Evolutionary conservation across 1,139 yeast genomes (phyloP).

Genomic region (Candida pseudoviswanathii): DNA sequence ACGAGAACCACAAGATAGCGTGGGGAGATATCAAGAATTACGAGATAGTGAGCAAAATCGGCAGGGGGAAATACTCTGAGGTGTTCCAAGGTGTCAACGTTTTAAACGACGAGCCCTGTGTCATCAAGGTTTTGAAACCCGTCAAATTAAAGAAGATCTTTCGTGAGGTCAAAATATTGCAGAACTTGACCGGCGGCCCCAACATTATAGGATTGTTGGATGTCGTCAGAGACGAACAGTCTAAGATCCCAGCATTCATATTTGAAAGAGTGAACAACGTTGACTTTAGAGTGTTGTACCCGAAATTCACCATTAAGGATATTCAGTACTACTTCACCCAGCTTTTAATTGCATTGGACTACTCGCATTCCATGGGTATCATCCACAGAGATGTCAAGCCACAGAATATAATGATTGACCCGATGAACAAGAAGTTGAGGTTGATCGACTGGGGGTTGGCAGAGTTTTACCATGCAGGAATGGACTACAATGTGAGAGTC

Average conservation of each 20-base stretch:
- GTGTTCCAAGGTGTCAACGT: conserved; percentile 76
- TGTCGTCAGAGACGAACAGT: conserved; percentile 73
- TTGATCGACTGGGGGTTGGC: conserved; percentile 87
- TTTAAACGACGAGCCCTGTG: conserved; percentile 53
- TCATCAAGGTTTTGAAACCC: conserved; percentile 76
- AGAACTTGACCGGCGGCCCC: conserved; percentile 76
- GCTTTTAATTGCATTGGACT: conserved; percentile 70
- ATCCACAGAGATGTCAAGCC: conserved; percentile 87
- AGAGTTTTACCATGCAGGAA: conserved; percentile 77
- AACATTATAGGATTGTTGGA: conserved; percentile 69
- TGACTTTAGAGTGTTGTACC: conserved; percentile 72
- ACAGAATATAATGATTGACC: conserved; percentile 84
- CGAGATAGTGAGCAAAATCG: conserved; percentile 90
- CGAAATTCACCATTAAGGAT: conserved; percentile 62
- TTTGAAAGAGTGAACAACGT: conserved; percentile 72
- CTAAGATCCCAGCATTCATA: conserved; percentile 74
- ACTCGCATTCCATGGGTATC: conserved; percentile 80
- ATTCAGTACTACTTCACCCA: conserved; percentile 72
- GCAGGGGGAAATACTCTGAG: conserved; percentile 96
- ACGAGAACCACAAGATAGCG: conserved; percentile 67
- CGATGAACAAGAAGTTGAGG: conserved; percentile 58
- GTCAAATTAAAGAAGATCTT: conserved; percentile 79
- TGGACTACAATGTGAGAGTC: conserved; percentile 78
- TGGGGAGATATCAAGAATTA: conserved; percentile 81
- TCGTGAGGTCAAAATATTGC: conserved; percentile 74